phyloP scores from a whole-genome alignment of 495 filamentous ascomycete genomes.

The Aspergillus egyptiacus region DNA sequence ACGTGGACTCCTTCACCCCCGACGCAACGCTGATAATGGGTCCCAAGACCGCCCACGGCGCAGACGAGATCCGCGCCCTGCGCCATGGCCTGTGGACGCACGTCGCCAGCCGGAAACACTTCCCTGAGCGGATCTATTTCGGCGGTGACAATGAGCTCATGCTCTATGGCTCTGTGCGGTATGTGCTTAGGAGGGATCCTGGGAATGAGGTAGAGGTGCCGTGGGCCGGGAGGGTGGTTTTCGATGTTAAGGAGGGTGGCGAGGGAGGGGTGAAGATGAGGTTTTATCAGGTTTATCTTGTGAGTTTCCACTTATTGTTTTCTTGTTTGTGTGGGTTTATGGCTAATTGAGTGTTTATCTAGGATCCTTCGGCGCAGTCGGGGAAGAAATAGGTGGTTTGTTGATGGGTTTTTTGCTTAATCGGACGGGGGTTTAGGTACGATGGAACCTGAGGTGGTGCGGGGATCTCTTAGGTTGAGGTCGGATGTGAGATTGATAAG shows the following conservation, averaged over 20 bases:
- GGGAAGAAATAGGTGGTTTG: slow-evolving; percentile 37
- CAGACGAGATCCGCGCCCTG: slow-evolving; percentile 47
- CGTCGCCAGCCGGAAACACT: slow-evolving; percentile 47
- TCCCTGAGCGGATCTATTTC: slow-evolving; percentile 46
- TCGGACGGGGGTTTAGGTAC: too few species aligned
- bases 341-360: neutral
- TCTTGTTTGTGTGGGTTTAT: slow-evolving; percentile 2
- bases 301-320: slow-evolving; percentile 21
- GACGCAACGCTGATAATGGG: slow-evolving; percentile 56
- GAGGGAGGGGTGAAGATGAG: slow-evolving; percentile 48
- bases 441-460: too few species aligned
- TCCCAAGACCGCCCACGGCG: slow-evolving; percentile 43
- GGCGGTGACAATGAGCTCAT: slow-evolving; percentile 52
- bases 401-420: too few species aligned
- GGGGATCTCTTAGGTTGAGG: neutral
- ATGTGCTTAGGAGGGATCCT: slow-evolving; percentile 46
- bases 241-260: slow-evolving; percentile 25
- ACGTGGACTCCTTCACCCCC: slow-evolving; percentile 48
- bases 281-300: slow-evolving; percentile 64
- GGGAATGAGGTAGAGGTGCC: slow-evolving; percentile 34
- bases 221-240: slow-evolving; percentile 52
- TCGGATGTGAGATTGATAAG: neutral
- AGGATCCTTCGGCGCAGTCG: slow-evolving; percentile 37
- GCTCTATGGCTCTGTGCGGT: slow-evolving; percentile 54
- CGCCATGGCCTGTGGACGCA: slow-evolving; percentile 53